Evolutionary conservation across 208 protist species (phyloP), one percentile per base, ranked within the genome.

Genomic region (Crithidia sp.): DNA sequence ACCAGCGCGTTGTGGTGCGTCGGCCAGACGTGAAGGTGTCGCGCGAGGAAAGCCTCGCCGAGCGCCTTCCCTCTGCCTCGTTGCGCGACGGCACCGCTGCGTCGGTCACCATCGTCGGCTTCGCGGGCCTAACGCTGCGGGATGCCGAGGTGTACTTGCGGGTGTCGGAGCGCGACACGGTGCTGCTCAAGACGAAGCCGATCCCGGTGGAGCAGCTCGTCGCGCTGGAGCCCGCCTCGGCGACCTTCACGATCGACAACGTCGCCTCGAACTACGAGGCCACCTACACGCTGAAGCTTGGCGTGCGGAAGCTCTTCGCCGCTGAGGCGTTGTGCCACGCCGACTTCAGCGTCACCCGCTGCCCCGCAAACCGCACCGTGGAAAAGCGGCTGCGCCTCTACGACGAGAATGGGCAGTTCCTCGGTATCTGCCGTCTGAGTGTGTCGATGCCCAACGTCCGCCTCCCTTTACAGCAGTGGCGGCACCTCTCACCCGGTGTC

Each of bases 311-410:
- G 39, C 43, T 89, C 3, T 49, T 84, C 43, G 39, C 62, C 52
- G 67, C 76, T 2, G 75, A 56, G 10, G 54, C 73, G 41, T 45
- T 95, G 7, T 92, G 82, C 73, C 81, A 82, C 68, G 83, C 81
- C n/a, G 88, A 92, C 60, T 93, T 95, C 70, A 83, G 74, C 70
- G 37, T 95, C 50, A 39, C 75, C 0, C 71, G 77, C 19, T 90
- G 86, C 62, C 68, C 71, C 8, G 54, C 59, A 2, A 77, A 77
- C 40, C 52, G 52, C n/a, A 83, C 64, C 8, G 76, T 67, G 37
- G 76, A 72, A 40, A 88, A 86, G 69, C 83, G 72, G 1, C 81
- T 92, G 50, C 86, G 82, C 37, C 67, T 94, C 36, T 93, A 94
- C 73, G 67, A 86, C 66, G 82, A 87, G 59, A 77, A 74, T 43